Evolutionary conservation across 2,329 filamentous ascomycete species (phyloP), one percentile per base, ranked within the genome.

Genomic region (Sporothrix inflata): DNA sequence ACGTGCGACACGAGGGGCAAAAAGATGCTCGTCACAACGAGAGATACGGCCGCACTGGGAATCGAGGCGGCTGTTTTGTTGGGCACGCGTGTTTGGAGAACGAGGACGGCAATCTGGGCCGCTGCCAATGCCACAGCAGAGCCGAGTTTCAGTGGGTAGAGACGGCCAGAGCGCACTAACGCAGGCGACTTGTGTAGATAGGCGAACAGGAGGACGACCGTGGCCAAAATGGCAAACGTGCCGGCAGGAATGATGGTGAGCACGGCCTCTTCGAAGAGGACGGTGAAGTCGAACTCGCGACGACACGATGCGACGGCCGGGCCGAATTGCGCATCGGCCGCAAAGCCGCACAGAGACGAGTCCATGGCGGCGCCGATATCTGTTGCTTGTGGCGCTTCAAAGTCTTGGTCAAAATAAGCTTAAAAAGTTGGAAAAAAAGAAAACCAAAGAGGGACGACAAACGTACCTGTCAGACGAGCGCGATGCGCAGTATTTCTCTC

Each of bases 261-360:
- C 8, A 65, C 14, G 19, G 61, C 7, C 12, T 65, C 61, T 65
- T 65, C 61, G 30, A 65, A 65, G 21, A 65, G 61, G 16, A 65
- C 11, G 16, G 38, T 65, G n/a, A 65, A 65, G 21, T 65, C 61
- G 42, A 65, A 65, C 21, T 65, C 61, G 12, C 61, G 61, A 45
- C 61, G 61, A 30, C 61, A 65, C 21, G 61, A 47, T 12, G 40
- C 65, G 4, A 68, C 45, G 27, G 16, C 65, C 4, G 65, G 65
- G 19, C 65, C 65, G 45, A 68, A 68, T 4, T 11, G 27, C 47
- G 45, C 34, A n/a, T 68, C 65, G 45, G 65, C 65, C 24, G 45
- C 45, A 53, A 68, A 68, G 27, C 65, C 65, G 45, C 65, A 68
- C 8, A 6, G 7, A 16, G 42, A 38, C 4, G 38, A 27, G 24